A percentile compares a stretch with the other conserved stretches of the same genome.
Conservation (phyloP, 1,284 basidiomycete species). For the Termitomyces sp. region DNA sequence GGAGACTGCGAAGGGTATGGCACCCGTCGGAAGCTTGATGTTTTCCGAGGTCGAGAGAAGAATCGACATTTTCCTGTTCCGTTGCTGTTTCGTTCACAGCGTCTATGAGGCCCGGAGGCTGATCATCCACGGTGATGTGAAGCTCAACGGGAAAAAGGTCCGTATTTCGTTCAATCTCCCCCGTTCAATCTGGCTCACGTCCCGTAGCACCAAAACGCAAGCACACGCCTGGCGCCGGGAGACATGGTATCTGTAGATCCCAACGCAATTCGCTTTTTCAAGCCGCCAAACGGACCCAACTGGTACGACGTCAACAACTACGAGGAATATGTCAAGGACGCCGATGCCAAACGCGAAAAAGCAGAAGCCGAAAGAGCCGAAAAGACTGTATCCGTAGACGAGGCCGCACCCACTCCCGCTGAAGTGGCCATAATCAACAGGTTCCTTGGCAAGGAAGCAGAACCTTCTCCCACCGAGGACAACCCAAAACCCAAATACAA, state of each 20-base stretch:
- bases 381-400: neutral
- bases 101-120: constrained; percentile 87
- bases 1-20: constrained; percentile 57
- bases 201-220: constrained; percentile 74
- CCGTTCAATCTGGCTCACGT: neutral
- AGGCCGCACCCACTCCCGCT: constrained; percentile 1
- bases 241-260: constrained; percentile 93
- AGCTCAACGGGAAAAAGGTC: constrained; percentile 88
- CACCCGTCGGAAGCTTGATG: constrained; percentile 66
- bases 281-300: constrained; percentile 30
- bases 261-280: constrained; percentile 73
- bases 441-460: neutral
- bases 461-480: neutral
- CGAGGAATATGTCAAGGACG: constrained; percentile 10
- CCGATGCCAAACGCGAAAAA: constrained; percentile 1
- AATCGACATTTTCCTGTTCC: constrained; percentile 89
- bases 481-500: constrained; percentile 4
- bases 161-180: constrained; percentile 21
- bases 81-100: constrained; percentile 86
- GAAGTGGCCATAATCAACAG: constrained; percentile 3
- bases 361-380: neutral
- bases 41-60: constrained; percentile 90
- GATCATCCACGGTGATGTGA: constrained; percentile 84
- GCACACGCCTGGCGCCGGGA: constrained; percentile 88
- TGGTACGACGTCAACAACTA: constrained; percentile 28